Percentiles rank a stretch among this genome's conserved stretches.
phyloP scores from a whole-genome alignment of 768 basidiomycete genomes.

The Mycena latifolia region DNA sequence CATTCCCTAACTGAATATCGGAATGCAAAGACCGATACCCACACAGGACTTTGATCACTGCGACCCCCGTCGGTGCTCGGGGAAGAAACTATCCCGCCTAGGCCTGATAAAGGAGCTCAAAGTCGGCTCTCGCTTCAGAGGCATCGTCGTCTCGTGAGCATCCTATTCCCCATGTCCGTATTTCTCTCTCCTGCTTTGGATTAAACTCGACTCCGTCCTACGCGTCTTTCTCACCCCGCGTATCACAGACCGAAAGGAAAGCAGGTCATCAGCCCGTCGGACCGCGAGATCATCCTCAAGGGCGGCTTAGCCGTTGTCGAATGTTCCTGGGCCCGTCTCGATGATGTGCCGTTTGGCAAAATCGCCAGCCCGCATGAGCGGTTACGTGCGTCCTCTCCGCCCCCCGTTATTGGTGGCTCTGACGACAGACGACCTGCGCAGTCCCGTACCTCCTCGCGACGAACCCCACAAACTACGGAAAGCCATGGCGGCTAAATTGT shows the following conservation, averaged over 20 bases:
- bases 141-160: constrained; percentile 93
- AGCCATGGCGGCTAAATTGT: constrained; percentile 96
- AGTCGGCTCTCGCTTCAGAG: constrained; percentile 89
- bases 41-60: constrained; percentile 96
- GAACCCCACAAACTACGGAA: constrained; percentile 98
- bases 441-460: constrained; percentile 96
- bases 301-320: constrained; percentile 96
- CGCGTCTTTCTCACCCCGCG: constrained; percentile 18
- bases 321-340: constrained; percentile 96
- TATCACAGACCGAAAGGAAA: constrained; percentile 82
- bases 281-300: constrained; percentile 80
- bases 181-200: constrained; percentile 1
- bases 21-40: neutral
- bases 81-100: constrained; percentile 90
- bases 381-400: constrained; percentile 67
- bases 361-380: constrained; percentile 95
- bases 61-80: constrained; percentile 85
- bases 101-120: constrained; percentile 87
- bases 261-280: constrained; percentile 82
- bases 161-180: constrained; percentile 8
- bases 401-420: neutral
- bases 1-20: neutral
- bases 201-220: too few relatives aligned
- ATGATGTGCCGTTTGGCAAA: constrained; percentile 95
- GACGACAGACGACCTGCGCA: constrained; percentile 44